Conservation (phyloP, 2,329 filamentous ascomycete genomes). For the Tolypocladium ovalisporum region DNA sequence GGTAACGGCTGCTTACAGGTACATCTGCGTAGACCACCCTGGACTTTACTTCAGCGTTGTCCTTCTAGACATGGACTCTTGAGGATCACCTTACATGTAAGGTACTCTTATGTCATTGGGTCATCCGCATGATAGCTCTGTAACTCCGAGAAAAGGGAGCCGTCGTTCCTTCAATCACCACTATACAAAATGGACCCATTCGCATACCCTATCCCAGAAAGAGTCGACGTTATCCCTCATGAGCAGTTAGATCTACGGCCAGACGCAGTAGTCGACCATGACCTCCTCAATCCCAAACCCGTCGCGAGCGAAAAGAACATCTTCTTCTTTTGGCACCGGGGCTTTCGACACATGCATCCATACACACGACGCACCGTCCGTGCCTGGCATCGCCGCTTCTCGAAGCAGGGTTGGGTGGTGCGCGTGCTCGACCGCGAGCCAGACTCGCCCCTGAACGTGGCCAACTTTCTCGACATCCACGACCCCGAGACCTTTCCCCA, state of each 20-base stretch:
- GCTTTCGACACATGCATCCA: slow-evolving; percentile 34
- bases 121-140: too few species aligned
- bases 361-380: slow-evolving; percentile 42
- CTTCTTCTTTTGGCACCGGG: slow-evolving; percentile 48
- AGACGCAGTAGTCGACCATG: slow-evolving; percentile 32
- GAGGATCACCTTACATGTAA: too few species aligned
- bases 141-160: too few species aligned
- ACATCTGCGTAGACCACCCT: background rate
- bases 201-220: slow-evolving; percentile 11
- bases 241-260: slow-evolving; percentile 32
- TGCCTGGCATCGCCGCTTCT: slow-evolving; percentile 42
- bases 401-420: slow-evolving; percentile 38
- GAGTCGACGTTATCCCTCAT: slow-evolving; percentile 28
- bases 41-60: too few species aligned
- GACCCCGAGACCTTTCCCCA: slow-evolving; percentile 33
- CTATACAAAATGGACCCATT: background rate
- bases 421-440: slow-evolving; percentile 36
- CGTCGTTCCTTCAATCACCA: background rate
- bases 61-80: too few species aligned
- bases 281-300: slow-evolving; percentile 26
- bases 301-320: slow-evolving; percentile 37
- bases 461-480: slow-evolving; percentile 34
- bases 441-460: slow-evolving; percentile 34
- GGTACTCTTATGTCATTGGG: too few species aligned
- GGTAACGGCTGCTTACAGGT: too few species aligned